phyloP scores from a whole-genome alignment of 495 filamentous ascomycete species.

The Xylona heveae region DNA sequence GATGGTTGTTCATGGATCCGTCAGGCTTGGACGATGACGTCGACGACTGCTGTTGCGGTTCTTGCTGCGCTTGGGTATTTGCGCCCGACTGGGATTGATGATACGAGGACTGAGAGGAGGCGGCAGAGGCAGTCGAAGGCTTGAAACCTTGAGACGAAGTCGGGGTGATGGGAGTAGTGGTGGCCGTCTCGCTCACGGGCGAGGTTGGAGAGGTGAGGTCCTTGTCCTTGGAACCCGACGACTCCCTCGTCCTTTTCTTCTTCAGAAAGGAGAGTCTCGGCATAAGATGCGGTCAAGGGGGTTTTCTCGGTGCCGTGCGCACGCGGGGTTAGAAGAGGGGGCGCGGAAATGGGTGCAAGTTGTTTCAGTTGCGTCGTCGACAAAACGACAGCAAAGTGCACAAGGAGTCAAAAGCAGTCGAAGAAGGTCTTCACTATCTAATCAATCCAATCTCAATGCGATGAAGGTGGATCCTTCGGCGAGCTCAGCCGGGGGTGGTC shows the following conservation, averaged over 20 bases:
- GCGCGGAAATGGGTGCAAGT: too few relatives aligned
- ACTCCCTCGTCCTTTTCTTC: conserved; percentile 91
- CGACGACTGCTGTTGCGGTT: conserved; percentile 4
- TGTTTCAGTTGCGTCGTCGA: too few relatives aligned
- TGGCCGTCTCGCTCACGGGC: conserved; percentile 29
- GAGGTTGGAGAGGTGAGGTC: conserved; percentile 28
- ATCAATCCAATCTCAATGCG: too few relatives aligned
- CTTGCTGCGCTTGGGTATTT: conserved; percentile 7
- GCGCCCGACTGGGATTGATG: conserved; percentile 13
- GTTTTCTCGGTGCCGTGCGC: too few relatives aligned
- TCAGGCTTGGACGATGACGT: conserved; percentile 8
- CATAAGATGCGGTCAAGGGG: conserved; percentile 21
- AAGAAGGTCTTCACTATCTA: too few relatives aligned
- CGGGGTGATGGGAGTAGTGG: conserved; percentile 25
- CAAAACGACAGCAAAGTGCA: too few relatives aligned
- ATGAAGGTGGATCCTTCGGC: too few relatives aligned
- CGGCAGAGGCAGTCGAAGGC: conserved; percentile 16
- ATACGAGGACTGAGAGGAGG: conserved; percentile 18
- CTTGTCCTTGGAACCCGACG: conserved; percentile 29
- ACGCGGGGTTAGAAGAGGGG: too few relatives aligned
- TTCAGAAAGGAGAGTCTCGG: conserved; percentile 74
- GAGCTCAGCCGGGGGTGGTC: too few relatives aligned
- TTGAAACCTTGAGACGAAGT: conserved; percentile 14
- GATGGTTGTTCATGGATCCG: conserved; percentile 1
- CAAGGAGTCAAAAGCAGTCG: too few relatives aligned